These are phyloP conservation scores for Metarhizium sp. DNA, from an alignment of 2,329 filamentous ascomycete species.

Conservation along the genomic window DNA sequence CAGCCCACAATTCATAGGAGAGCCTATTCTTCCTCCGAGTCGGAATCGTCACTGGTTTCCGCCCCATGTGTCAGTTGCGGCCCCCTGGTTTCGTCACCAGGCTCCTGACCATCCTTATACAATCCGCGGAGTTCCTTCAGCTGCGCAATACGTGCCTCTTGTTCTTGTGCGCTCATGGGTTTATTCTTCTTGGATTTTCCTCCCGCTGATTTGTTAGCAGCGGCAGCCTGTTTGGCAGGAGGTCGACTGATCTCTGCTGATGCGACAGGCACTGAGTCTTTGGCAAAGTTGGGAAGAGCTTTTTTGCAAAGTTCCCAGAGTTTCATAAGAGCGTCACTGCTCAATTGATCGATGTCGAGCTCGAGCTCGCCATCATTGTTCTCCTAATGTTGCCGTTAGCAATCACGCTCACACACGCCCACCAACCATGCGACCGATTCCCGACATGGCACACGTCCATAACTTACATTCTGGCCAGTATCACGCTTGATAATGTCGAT, in stretches of 20 bases:
- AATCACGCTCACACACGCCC: not conserved
- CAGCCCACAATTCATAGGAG: not conserved
- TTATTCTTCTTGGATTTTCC: conserved; percentile 63
- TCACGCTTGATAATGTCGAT: conserved; percentile 88
- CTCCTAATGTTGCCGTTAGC: conserved; percentile 30
- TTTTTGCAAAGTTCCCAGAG: conserved; percentile 38
- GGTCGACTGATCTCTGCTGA: conserved; percentile 22
- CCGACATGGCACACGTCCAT: not conserved
- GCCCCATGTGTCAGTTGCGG: conserved; percentile 19
- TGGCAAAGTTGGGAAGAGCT: conserved; percentile 30
- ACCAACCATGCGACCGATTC: not conserved
- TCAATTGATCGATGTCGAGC: conserved; percentile 49
- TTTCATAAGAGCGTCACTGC: conserved; percentile 43
- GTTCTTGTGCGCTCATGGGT: conserved; percentile 63
- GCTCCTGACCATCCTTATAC: conserved; percentile 26
- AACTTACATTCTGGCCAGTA: conserved; percentile 62
- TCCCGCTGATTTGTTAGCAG: conserved; percentile 1
- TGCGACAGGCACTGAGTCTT: conserved; percentile 18
- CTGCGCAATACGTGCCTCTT: conserved; percentile 54
- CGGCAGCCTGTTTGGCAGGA: conserved; percentile 19
- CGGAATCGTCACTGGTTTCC: conserved; percentile 34
- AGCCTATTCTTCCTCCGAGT: conserved; percentile 36
- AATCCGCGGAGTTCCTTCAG: conserved; percentile 44
- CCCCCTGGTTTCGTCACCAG: conserved; percentile 16
- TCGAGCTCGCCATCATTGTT: conserved; percentile 51